Base-by-base conservation (phyloP, 805 yeast species). In the Jamesozyma gamospora region DNA sequence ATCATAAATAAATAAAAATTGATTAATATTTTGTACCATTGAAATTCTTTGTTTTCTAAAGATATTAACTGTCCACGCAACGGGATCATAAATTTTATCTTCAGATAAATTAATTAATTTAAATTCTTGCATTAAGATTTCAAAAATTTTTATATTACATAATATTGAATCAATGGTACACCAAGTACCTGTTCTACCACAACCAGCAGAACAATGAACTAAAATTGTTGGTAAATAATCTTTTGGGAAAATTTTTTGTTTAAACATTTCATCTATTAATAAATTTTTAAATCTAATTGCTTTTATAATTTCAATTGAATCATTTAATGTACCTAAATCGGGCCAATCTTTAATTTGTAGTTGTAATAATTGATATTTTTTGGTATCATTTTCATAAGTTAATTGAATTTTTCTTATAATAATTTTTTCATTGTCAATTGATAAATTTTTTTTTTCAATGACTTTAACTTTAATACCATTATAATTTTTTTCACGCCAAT, bases 121-220 rank as follows among this genome's bases (percentile, higher is more conserved):
- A 28, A 45, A 47, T 13, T 48, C 47, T 11, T 44, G 36, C 36
- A 45, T 47, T 33, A 56, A 37, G 12, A 37, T 30, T 33, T 49
- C 53, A 30, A 53, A 50, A 28, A 47, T 52, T 8, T 47, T 41
- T 26, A 54, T 33, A 34, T 53, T 50, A 36, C 79, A 72, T 28
- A 75, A 60, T 17, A 70, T 66, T 0, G 79, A 69, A 52, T 84
- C 94, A 17, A 82, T 63, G 1, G 86, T 75, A 45, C 87, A 76
- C 54, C 79, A 81, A 1, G 95, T 83, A 2, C 98, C 98, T 0
- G 97, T 86, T 42, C 98, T 68, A 15, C 98, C 98, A 55, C 95
- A 87, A 0, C 98, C 98, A 1, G 97, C 97, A 6, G 95, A 85
- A 55, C 98, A 90, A 61, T 90, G 97, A 19, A 82, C 83, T 34